Base-by-base conservation (phyloP, 1,284 basidiomycete genomes). In the Vanrija sp. region DNA sequence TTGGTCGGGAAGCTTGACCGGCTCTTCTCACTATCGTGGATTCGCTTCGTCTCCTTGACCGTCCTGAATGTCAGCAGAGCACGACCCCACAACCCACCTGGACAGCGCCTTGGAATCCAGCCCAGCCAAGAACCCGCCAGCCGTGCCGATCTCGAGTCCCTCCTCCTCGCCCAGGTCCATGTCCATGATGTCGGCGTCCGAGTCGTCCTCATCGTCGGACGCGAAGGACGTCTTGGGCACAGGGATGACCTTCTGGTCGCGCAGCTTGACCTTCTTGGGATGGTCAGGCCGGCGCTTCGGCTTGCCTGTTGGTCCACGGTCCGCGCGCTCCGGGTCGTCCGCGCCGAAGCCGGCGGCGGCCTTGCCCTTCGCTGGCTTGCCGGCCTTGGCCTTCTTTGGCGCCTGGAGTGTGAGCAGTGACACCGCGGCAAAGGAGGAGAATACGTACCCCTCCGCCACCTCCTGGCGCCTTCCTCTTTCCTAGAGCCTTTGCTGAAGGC, bases 231-330 rank as follows among this genome's bases (percentile, higher is more conserved):
- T 67, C 37, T 62, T 49, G 1, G 75, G 75, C 0, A 76, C 72
- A 14, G 75, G 75, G 16, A 76, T 69, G 15, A 61, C 36, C 60
- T 75, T 75, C 53, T 75, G 71, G 54, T 76, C 75, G 24, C 73
- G 52, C 47, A 75, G 58, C 57, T 76, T 76, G 56, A 75, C 56
- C 62, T 75, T 75, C 60, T 75, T 76, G 5, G 68, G 69, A 58
- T 73, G 72, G 53, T 75, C 72, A 3, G 68, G 57, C 31, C 57
- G 56, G 24, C 72, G 61, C 45, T 71, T 73, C 9, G 70, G 71
- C 52, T 71, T 70, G 20, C 72, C 73, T 6, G 66, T 68, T 3
- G 67, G 66, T 18, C 66, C 66, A 7, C 56, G 42, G 41, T 59
- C 56, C 25, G 35, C 41, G 15, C 44, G 47, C 12, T 42, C 45